Evolutionary conservation across 2,329 filamentous ascomycete genomes (phyloP), one percentile per base, ranked within the genome.

Genomic region (Sphaceloma murrayae): DNA sequence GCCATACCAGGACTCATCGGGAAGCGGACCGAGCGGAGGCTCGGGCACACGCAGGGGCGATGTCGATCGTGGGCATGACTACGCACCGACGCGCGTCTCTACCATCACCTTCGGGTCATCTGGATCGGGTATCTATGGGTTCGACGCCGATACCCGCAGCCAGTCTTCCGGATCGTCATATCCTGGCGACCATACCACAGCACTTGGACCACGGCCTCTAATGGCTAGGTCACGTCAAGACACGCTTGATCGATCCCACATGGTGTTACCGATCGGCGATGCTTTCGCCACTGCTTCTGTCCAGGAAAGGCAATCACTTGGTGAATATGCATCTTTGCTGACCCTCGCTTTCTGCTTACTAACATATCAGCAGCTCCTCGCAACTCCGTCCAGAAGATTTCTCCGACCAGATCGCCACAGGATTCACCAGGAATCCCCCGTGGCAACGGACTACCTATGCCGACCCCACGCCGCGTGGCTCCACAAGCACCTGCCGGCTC

Each of bases 261-360:
- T 8, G 8, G 13, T n/a, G 24, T 16, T 9, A 29, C 24, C 22
- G 30, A 26, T 40, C 13, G 16, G 31, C 30, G 42, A 45, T 29
- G 17, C 42, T n/a, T 21, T 45, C 14, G 42, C 42, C 21, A 19
- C 42, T 18, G 30, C 42, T 7, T 36, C 42, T 18, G 21, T 34
- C 30, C 27, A 45, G 21, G 42, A 36, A 16, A 45, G 42, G 22
- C 42, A 45, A 36, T 45, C 42, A 14, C 21, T 45, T 16, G 36
- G 42, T 45, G 29, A 34, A 32, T 29, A n/a, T n/a, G n/a, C 34
- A 5, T 9, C 13, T 2, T 9, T 2, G 21, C 5, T 14, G 7
- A 39, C 5, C 8, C 22, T 17, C 14, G 7, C 7, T 19, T 13
- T 5, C 29, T 9, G 13, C 13, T 18, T 18, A 30, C 24, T 30